Evolutionary conservation across 306 rosid genomes (phyloP), one percentile per base, ranked within the genome.

Genomic region (Prosopis cineraria): DNA sequence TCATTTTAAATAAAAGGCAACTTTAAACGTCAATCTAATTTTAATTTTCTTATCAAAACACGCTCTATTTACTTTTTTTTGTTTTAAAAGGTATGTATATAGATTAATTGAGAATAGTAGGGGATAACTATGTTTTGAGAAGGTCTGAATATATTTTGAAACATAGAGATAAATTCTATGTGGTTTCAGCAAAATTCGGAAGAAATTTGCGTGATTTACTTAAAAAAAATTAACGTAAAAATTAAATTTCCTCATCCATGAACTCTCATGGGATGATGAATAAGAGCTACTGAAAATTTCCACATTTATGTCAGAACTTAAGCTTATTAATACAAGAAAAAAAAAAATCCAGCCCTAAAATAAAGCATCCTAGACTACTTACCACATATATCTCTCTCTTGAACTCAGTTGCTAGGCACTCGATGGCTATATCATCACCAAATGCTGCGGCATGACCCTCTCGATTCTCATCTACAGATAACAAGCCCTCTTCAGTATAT

Each of bases 371-470:
- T 47, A 68, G 10, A 39, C n/a, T 76, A 45, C 93, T 88, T 87
- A 95, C 99, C 92, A 95, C 99, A 74, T 83, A 95, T 2, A 95
- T 89, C 81, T 95, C 99, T 41, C 99, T 91, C 80, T 91, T 88
- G 84, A 95, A 95, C 85, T 95, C 98, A 3, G 98, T 95, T 24
- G 99, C 97, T 72, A 95, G 99, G 79, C 99, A 95, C 78, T 93
- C 98, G n/a, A 93, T 95, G 37, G 99, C 99, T 72, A 93, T 91
- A 77, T 95, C 99, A 77, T 95, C 99, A 7, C 99, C 99, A 48
- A 95, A 95, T 44, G 99, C 99, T 20, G 98, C 99, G 9, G 98
- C 99, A 71, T 88, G 97, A 37, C 99, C 99, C 45, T 79, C 86
- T 74, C 93, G 85, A 62, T 95, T 95, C 83, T 95, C 99, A 47